These are phyloP conservation scores for Prunus kanzakura DNA, from an alignment of 306 rosid species.

Conservation along the genomic window DNA sequence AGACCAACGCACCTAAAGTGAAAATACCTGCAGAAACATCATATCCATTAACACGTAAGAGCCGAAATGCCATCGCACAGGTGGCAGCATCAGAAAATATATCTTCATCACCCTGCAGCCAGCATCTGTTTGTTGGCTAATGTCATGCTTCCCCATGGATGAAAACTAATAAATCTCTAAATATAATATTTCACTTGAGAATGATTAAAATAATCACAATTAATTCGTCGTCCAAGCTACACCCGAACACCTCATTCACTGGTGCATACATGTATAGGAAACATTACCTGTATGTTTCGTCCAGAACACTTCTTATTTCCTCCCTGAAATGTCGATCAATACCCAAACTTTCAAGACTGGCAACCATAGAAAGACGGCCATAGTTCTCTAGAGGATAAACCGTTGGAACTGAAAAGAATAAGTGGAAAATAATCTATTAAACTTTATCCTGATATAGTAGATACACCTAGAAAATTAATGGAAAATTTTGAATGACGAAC, in stretches of 20 bases:
- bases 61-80: slow-evolving; percentile 77
- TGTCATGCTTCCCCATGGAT: background rate
- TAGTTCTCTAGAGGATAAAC: slow-evolving; percentile 66
- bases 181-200: background rate
- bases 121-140: slow-evolving; percentile 42
- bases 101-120: slow-evolving; percentile 63
- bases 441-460: background rate
- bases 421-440: slow-evolving; percentile 9
- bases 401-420: slow-evolving; percentile 56
- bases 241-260: slow-evolving; percentile 1
- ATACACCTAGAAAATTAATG: slow-evolving; percentile 1
- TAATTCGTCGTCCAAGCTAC: background rate
- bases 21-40: slow-evolving; percentile 62
- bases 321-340: slow-evolving; percentile 60
- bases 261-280: slow-evolving; percentile 17
- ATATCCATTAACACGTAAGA: slow-evolving; percentile 60
- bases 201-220: background rate
- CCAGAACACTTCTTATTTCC: slow-evolving; percentile 61
- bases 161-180: slow-evolving; percentile 3
- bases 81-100: slow-evolving; percentile 63
- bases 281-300: slow-evolving; percentile 68
- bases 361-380: slow-evolving; percentile 68
- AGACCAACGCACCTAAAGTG: slow-evolving; percentile 19
- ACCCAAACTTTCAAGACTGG: slow-evolving; percentile 72
- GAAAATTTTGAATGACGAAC: slow-evolving; percentile 27